Base-by-base conservation (phyloP, 768 basidiomycete genomes). In the Kwoniella sp. region DNA sequence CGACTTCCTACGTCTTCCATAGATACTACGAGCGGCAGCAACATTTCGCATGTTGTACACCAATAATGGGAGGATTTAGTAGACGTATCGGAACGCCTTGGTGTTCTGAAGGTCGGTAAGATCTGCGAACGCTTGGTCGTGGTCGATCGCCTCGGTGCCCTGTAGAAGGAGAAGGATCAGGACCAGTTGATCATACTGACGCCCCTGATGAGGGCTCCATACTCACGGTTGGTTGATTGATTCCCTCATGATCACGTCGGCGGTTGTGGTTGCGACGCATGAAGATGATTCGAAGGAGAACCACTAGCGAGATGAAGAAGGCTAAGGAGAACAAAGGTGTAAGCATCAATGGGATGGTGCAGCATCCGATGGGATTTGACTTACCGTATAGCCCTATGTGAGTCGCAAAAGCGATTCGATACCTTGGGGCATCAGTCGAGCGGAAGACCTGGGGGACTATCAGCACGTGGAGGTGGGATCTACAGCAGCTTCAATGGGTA, bases 31-130 rank as follows among this genome's bases (percentile, higher is more conserved):
- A n/a, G n/a, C n/a, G n/a, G n/a, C n/a, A n/a, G n/a, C n/a, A n/a
- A n/a, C n/a, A n/a, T n/a, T n/a, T n/a, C n/a, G n/a, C n/a, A n/a
- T n/a, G n/a, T n/a, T 41, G 38, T 20, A 41, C 11, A 9, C 38
- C 38, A 9, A 41, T 20, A 20, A 52, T 11, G 11, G 20, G 17
- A 52, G 12, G 12, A 20, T 20, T 59, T 53, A 72, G 51, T 72
- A 69, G 48, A 68, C 66, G 50, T 73, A 73, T 37, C 72, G 56
- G 69, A 73, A 73, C 11, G 64, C 84, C 63, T 84, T 83, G 57
- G 83, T 82, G 70, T 86, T 86, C 69, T 85, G 82, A 31, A 71
- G 66, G 69, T 86, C 85, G 12, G 85, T 86, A 26, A 85, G 72
- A 70, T 85, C 85, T 37, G 83, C 82, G 60, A 86, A 85, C 1